Percentiles rank a stretch among this genome's conserved stretches.
phyloP scores from a whole-genome alignment of 2,329 filamentous ascomycete genomes.

The Phialophora expanda region DNA sequence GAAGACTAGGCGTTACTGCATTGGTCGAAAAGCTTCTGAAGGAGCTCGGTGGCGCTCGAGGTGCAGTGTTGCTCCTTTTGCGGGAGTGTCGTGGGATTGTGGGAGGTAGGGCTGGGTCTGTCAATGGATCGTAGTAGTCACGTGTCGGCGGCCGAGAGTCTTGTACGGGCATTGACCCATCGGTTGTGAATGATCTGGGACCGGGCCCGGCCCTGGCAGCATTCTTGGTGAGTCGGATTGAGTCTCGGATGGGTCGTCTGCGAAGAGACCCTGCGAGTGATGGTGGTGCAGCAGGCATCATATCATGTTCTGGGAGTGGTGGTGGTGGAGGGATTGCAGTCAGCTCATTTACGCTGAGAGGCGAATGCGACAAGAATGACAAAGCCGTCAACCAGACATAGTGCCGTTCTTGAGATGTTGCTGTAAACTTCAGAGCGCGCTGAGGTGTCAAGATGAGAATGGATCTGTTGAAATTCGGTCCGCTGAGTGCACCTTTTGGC shows the following conservation, averaged over 20 bases:
- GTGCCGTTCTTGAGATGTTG: slow-evolving; percentile 79
- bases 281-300: slow-evolving; percentile 23
- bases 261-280: slow-evolving; percentile 57
- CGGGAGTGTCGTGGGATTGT: slow-evolving; percentile 71
- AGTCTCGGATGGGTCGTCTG: slow-evolving; percentile 75
- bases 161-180: slow-evolving; percentile 40
- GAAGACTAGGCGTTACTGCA: slow-evolving; percentile 42
- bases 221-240: slow-evolving; percentile 84
- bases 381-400: slow-evolving; percentile 94
- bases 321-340: slow-evolving; percentile 62
- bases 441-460: slow-evolving; percentile 94
- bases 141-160: slow-evolving; percentile 40
- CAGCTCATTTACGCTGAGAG: slow-evolving; percentile 78
- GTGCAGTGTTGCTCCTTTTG: slow-evolving; percentile 87
- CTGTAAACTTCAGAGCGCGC: slow-evolving; percentile 93
- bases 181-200: slow-evolving; percentile 48
- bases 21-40: slow-evolving; percentile 76
- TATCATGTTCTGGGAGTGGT: slow-evolving; percentile 51
- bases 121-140: slow-evolving; percentile 42
- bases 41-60: slow-evolving; percentile 70
- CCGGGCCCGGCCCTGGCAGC: slow-evolving; percentile 55
- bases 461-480: slow-evolving; percentile 78
- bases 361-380: slow-evolving; percentile 91
- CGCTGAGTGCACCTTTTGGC: slow-evolving; percentile 66
- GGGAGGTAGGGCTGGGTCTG: slow-evolving; percentile 55